Conservation (phyloP, 2,329 filamentous ascomycete species). For the Fusarium anthophilum region DNA sequence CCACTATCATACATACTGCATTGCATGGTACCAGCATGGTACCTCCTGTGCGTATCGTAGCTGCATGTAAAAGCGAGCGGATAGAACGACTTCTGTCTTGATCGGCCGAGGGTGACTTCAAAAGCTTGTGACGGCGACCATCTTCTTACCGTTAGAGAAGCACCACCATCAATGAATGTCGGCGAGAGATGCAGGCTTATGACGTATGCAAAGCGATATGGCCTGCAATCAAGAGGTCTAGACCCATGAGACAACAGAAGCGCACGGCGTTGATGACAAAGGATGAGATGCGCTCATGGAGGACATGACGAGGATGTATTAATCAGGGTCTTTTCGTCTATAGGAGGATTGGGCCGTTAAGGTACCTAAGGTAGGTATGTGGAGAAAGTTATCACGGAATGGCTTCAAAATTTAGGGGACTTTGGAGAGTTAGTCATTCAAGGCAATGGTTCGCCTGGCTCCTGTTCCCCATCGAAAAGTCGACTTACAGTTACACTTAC, state of each 20-base stretch:
- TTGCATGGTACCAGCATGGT: neutral
- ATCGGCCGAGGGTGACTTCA: constrained; percentile 13
- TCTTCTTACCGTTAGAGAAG: constrained; percentile 5
- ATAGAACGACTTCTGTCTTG: neutral
- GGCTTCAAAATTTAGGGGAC: constrained; percentile 26
- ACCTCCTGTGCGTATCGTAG: neutral
- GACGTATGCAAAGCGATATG: neutral
- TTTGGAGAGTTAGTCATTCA: constrained; percentile 32
- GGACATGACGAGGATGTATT: neutral
- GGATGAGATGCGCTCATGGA: neutral
- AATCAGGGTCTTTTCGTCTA: neutral
- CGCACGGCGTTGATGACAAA: constrained; percentile 3
- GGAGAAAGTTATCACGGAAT: constrained; percentile 10
- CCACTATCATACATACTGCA: neutral
- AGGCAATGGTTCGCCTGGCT: constrained; percentile 36
- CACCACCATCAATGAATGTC: neutral
- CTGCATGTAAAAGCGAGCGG: constrained; percentile 7
- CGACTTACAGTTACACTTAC: neutral
- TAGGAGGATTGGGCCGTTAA: neutral
- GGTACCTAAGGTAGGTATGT: neutral
- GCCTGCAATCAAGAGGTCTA: neutral
- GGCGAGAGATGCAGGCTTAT: neutral
- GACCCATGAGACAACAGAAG: neutral
- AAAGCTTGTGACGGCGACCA: constrained; percentile 16
- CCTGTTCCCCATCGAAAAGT: neutral